These are phyloP conservation scores for Carex parvula DNA, from an alignment of 176 grass and related monocot genomes.

Conservation along the genomic window DNA sequence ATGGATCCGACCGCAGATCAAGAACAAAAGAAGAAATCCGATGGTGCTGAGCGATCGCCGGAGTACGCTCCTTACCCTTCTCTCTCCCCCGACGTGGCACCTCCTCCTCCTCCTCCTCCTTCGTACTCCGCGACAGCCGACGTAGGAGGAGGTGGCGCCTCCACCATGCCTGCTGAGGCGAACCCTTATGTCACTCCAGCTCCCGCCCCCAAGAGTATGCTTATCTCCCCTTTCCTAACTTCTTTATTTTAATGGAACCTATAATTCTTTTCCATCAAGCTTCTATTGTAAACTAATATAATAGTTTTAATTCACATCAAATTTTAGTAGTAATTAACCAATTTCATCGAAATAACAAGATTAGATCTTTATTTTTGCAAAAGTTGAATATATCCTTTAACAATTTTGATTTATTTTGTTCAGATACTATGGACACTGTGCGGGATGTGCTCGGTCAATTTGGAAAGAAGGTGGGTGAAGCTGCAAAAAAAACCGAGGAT, in stretches of 20 bases:
- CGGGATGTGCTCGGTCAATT: conserved; percentile 75
- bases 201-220: conserved; percentile 53
- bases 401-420: conserved; percentile 5
- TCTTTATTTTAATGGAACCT: neutral
- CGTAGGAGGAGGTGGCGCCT: conserved; percentile 42
- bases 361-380: neutral
- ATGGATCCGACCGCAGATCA: conserved; percentile 50
- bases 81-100: neutral
- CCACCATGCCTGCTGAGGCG: conserved; percentile 45
- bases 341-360: neutral
- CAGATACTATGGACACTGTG: conserved; percentile 81
- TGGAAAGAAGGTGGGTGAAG: conserved; percentile 81
- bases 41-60: conserved; percentile 20
- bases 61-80: conserved; percentile 27
- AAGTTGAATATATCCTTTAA: neutral
- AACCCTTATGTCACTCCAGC: conserved; percentile 75
- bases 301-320: neutral
- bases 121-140: conserved; percentile 12
- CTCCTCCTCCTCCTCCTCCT: conserved; percentile 28
- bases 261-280: neutral
- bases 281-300: neutral
- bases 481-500: conserved; percentile 88
- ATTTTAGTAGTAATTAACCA: neutral
- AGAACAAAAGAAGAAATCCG: neutral
- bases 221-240: neutral